phyloP scores from a whole-genome alignment of 2,329 filamentous ascomycete species.

The Colletotrichum sojae region DNA sequence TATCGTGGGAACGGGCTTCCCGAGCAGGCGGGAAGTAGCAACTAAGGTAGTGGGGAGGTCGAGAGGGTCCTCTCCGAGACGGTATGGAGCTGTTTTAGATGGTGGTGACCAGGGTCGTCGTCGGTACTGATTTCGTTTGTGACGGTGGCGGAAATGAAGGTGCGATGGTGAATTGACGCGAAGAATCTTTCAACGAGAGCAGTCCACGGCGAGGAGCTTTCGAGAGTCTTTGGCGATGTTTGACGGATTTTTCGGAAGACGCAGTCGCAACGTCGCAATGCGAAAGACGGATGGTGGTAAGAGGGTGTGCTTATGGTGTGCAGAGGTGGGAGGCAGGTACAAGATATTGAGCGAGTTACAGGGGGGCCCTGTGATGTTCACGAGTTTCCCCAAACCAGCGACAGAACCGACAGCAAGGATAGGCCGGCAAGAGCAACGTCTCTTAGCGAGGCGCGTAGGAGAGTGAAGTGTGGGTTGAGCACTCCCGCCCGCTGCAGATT shows the following conservation, averaged over 20 bases:
- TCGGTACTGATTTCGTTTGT: slow-evolving; percentile 19
- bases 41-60: slow-evolving; percentile 31
- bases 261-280: slow-evolving; percentile 15
- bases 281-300: slow-evolving; percentile 4
- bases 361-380: slow-evolving; percentile 25
- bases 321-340: slow-evolving; percentile 23
- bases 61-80: slow-evolving; percentile 29
- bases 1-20: slow-evolving; percentile 25
- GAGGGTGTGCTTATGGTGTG: slow-evolving; percentile 1
- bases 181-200: background rate
- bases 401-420: slow-evolving; percentile 35
- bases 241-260: slow-evolving; percentile 9
- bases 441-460: no score
- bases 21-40: slow-evolving; percentile 20
- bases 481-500: no score
- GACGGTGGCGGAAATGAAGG: slow-evolving; percentile 2
- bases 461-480: no score
- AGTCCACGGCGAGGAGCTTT: slow-evolving; percentile 8
- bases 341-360: slow-evolving; percentile 34
- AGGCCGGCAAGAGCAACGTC: background rate
- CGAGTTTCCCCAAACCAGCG: slow-evolving; percentile 31
- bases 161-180: background rate
- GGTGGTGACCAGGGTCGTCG: slow-evolving; percentile 9
- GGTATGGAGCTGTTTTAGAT: slow-evolving; percentile 35
- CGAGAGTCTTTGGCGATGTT: background rate